Percentiles rank a stretch among this genome's conserved stretches.
Conservation (phyloP, 169 alveolate genomes). For the Plasmodium cynomolgi region DNA sequence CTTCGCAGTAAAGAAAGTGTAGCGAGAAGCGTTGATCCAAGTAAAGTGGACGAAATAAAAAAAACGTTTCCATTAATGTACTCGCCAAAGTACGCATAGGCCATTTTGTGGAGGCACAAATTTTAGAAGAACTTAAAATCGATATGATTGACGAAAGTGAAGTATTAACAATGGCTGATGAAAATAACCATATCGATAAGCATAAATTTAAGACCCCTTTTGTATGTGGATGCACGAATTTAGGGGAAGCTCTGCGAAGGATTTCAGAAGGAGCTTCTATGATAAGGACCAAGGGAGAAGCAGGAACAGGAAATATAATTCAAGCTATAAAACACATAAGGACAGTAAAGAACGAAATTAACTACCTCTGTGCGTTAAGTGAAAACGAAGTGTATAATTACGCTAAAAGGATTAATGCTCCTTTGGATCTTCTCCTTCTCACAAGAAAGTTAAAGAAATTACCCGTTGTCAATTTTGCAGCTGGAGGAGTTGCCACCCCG, state of each 20-base stretch:
- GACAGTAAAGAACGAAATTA: slow-evolving; percentile 78
- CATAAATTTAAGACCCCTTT: slow-evolving; percentile 83
- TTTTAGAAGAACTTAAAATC: slow-evolving; percentile 79
- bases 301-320: slow-evolving; percentile 85
- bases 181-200: slow-evolving; percentile 81
- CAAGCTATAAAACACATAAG: slow-evolving; percentile 86
- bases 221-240: slow-evolving; percentile 87
- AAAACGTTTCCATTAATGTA: slow-evolving; percentile 82
- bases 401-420: slow-evolving; percentile 79
- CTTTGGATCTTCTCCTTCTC: slow-evolving; percentile 76
- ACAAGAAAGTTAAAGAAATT: slow-evolving; percentile 75
- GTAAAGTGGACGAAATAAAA: slow-evolving; percentile 83
- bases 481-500: slow-evolving; percentile 87
- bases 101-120: slow-evolving; percentile 86
- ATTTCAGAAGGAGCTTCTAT: slow-evolving; percentile 87
- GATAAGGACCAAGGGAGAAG: slow-evolving; percentile 88
- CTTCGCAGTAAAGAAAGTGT: slow-evolving; percentile 81
- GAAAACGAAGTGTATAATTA: slow-evolving; percentile 80
- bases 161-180: slow-evolving; percentile 87
- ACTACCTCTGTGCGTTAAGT: slow-evolving; percentile 46
- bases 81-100: slow-evolving; percentile 88
- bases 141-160: slow-evolving; percentile 87
- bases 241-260: slow-evolving; percentile 87
- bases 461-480: slow-evolving; percentile 89
- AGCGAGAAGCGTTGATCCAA: slow-evolving; percentile 87